Evolutionary conservation across 176 grass and related monocot genomes (phyloP), one percentile per base, ranked within the genome.

Genomic region (Eremochloa ophiuroides): DNA sequence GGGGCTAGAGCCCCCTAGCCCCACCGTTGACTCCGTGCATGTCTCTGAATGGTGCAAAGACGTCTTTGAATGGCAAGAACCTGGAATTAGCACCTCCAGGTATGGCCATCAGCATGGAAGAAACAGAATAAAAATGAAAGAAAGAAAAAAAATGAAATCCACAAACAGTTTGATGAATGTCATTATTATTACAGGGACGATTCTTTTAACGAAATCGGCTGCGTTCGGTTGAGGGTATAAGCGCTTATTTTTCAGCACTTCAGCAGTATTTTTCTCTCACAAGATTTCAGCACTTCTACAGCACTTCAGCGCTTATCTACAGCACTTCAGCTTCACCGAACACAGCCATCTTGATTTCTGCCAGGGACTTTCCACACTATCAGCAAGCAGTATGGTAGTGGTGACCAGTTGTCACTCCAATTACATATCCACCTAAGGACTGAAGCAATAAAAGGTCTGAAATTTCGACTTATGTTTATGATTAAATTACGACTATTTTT

Each of bases 391-490:
- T 99, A 93, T 91, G 63, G 15, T 75, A 86, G 82, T 40, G 88
- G 77, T 77, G 96, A 95, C 74, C 82, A 26, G 0, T 72, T 99
- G 62, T 28, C 11, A 44, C 82, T 99, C 18, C 84, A 88, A 42
- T 40, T 93, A 5, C 93, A 90, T 7, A 86, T 99, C 73, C 79
- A n/a, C 75, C 41, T 95, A 47, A 77, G 76, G 15, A 93, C 88
- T 44, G 96, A 99, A 66, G 73, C 85, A 66, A 86, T 99, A 63
- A 93, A 98, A 91, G 96, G 96, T 93, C 79, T 48, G 66, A 17
- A 41, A 39, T 30, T 50, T 87, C 11, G 4, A 62, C 2, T 46
- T 13, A 40, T 23, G 18, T 30, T 47, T 8, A 30, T 18, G 10
- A 27, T 61, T 2, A 26, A 27, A 28, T 62, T 30, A 7, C 71